phyloP scores from a whole-genome alignment of 441 rosid species.

The Corymbia citriodora region DNA sequence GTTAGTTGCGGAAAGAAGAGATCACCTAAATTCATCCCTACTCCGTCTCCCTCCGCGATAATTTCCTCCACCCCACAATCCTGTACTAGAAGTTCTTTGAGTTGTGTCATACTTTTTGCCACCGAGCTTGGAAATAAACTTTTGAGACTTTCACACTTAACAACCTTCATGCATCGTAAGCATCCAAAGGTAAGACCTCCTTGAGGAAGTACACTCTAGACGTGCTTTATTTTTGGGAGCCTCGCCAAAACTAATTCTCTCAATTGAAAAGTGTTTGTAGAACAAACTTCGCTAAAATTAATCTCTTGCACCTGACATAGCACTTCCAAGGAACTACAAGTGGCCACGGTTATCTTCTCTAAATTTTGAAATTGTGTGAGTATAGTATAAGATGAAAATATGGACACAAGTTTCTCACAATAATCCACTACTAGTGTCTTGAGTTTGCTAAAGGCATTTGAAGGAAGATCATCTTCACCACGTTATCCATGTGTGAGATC shows the following conservation, averaged over 20 bases:
- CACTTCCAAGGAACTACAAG: neutral
- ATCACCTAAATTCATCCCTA: neutral
- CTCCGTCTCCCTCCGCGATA: neutral
- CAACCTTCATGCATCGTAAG: neutral
- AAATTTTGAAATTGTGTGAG: neutral
- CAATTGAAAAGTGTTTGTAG: neutral
- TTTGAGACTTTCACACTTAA: neutral
- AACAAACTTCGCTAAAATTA: neutral
- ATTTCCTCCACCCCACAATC: neutral
- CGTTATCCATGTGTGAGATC: neutral
- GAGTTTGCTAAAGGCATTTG: neutral
- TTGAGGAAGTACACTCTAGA: neutral
- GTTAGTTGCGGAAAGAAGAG: neutral
- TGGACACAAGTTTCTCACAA: neutral
- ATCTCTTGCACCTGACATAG: fast-evolving
- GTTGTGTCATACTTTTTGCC: neutral
- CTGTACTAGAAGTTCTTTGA: fast-evolving
- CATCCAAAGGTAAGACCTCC: neutral
- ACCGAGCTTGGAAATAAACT: neutral
- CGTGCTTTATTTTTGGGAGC: neutral
- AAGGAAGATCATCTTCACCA: neutral
- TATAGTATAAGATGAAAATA: neutral
- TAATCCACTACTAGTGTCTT: neutral
- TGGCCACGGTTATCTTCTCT: neutral
- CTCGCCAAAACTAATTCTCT: neutral